Evolutionary conservation across 257 asterid species (phyloP).

Genomic region (Nicotiana tomentosiformis): DNA sequence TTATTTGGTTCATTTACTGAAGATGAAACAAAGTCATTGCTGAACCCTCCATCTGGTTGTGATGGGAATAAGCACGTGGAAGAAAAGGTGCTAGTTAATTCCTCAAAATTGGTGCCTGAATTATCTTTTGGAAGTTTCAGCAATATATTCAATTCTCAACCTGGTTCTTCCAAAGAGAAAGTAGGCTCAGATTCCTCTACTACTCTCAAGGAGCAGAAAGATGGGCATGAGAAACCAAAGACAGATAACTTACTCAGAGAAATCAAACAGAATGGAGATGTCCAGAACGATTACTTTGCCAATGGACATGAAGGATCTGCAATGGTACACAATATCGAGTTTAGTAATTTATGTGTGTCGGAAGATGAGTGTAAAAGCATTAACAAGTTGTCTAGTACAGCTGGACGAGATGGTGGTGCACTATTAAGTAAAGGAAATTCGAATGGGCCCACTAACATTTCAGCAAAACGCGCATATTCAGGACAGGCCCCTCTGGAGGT

Average conservation of each 20-base stretch:
- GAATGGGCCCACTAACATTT: constrained; percentile 29
- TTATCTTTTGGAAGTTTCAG: constrained; percentile 50
- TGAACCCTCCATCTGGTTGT: constrained; percentile 26
- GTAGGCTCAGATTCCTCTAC: constrained; percentile 11
- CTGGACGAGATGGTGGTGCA: constrained; percentile 20
- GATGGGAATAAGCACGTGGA: constrained; percentile 15
- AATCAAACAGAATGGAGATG: constrained; percentile 47
- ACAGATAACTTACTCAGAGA: constrained; percentile 16
- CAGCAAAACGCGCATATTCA: constrained; percentile 28
- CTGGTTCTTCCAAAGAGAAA: constrained; percentile 24
- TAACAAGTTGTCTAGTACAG: constrained; percentile 17
- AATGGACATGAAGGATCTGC: constrained; percentile 26
- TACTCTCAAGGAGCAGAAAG: constrained; percentile 25
- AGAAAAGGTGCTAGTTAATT: constrained; percentile 26
- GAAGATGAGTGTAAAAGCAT: constrained; percentile 21
- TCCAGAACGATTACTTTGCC: constrained; percentile 7
- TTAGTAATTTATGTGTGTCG: constrained; percentile 29
- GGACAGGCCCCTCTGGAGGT: constrained; percentile 22
- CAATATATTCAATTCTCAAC: constrained; percentile 17
- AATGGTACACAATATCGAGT: constrained; percentile 21
- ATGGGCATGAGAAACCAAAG: constrained; percentile 11
- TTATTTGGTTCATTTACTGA: constrained; percentile 90
- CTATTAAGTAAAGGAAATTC: constrained; percentile 14
- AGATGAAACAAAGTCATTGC: constrained; percentile 64
- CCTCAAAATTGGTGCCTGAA: constrained; percentile 26